Percentiles rank a stretch among this genome's conserved stretches.
phyloP scores from a whole-genome alignment of 1,284 basidiomycete genomes.

The Polyporus tsugae region DNA sequence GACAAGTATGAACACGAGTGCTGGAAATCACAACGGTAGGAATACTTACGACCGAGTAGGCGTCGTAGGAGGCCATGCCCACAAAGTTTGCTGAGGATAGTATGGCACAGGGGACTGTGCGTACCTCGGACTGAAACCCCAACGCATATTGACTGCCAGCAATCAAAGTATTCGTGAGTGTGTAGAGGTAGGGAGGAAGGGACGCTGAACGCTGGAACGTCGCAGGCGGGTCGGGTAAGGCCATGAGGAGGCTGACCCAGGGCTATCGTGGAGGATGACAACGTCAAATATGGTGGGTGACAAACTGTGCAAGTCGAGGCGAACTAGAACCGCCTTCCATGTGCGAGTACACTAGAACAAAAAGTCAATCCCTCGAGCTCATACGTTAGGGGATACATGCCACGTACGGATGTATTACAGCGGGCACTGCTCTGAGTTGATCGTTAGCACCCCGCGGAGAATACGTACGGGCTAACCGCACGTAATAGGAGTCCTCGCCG shows the following conservation, averaged over 20 bases:
- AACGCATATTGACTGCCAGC: constrained; percentile 3
- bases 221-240: background rate
- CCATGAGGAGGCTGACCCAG: background rate
- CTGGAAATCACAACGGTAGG: background rate
- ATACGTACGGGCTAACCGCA: no score
- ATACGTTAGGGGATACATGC: no score
- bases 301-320: no score
- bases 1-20: background rate
- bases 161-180: background rate
- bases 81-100: constrained; percentile 23
- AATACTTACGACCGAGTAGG: background rate
- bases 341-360: no score
- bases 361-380: no score
- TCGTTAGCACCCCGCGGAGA: no score
- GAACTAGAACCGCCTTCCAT: no score
- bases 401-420: no score
- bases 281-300: no score
- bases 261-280: background rate
- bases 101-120: constrained; percentile 32
- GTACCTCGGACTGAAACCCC: background rate
- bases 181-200: background rate
- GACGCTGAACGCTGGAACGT: background rate
- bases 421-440: no score
- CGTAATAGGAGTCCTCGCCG: no score
- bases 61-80: background rate